phyloP scores from a whole-genome alignment of 345 rosid species.

The Gossypium stocksii region DNA sequence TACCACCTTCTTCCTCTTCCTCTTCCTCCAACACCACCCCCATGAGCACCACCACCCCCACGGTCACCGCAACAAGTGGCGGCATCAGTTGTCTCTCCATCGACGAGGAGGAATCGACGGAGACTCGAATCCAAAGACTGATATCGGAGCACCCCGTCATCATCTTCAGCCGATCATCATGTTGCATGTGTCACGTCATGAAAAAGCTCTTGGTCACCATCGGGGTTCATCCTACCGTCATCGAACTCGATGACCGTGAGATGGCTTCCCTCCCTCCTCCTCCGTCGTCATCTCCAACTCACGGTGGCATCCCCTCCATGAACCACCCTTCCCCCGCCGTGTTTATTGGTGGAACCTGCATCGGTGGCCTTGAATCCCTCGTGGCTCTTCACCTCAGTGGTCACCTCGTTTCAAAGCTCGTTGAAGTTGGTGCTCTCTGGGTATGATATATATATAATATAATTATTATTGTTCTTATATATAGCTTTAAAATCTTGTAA shows the following conservation, averaged over 20 bases:
- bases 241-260: constrained; percentile 87
- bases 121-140: constrained; percentile 72
- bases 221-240: constrained; percentile 88
- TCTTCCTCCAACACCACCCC: constrained; percentile 24
- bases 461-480: not conserved
- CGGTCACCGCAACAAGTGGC: constrained; percentile 22
- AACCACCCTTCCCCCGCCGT: constrained; percentile 44
- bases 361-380: constrained; percentile 92
- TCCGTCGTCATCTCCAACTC: constrained; percentile 4
- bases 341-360: constrained; percentile 72
- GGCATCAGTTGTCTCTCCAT: constrained; percentile 46
- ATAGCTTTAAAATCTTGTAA: not conserved
- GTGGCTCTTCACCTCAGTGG: constrained; percentile 84
- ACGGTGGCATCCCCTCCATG: constrained; percentile 16
- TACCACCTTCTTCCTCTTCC: constrained; percentile 7
- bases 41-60: constrained; percentile 18
- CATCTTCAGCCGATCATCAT: constrained; percentile 79
- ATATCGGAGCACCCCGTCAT: constrained; percentile 86
- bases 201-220: constrained; percentile 67
- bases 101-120: constrained; percentile 69
- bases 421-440: constrained; percentile 79
- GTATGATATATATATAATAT: constrained; percentile 33
- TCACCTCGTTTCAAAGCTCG: constrained; percentile 82
- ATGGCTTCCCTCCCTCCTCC: constrained; percentile 55
- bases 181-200: constrained; percentile 99